These are phyloP conservation scores for Sphaerobolus stellatus DNA, from an alignment of 1,284 basidiomycete genomes.

Conservation along the genomic window DNA sequence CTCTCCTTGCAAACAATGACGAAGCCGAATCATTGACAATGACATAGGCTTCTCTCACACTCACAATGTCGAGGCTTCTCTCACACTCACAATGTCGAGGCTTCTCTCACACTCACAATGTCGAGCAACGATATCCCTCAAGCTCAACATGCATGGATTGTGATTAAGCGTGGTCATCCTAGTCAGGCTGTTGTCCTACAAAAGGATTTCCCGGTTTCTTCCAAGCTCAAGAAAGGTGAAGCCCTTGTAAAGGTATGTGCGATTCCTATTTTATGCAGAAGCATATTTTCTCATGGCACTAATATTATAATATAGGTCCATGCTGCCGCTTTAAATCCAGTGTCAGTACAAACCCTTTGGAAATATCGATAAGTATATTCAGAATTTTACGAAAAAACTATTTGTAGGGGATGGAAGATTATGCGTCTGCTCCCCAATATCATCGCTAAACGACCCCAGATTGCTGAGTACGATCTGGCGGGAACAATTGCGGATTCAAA, in stretches of 20 bases:
- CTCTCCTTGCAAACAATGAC: too few relatives aligned
- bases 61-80: too few relatives aligned
- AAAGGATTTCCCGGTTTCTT: slow-evolving; percentile 46
- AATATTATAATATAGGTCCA: slow-evolving; percentile 22
- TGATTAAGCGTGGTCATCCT: slow-evolving; percentile 38
- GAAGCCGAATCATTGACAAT: too few relatives aligned
- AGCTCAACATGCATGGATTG: slow-evolving; percentile 36
- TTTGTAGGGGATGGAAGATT: slow-evolving; percentile 52
- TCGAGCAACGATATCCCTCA: slow-evolving; percentile 20
- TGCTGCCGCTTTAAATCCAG: slow-evolving; percentile 67
- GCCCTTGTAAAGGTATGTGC: slow-evolving; percentile 54
- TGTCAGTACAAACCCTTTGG: slow-evolving; percentile 39
- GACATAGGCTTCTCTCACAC: too few relatives aligned
- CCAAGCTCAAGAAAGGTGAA: slow-evolving; percentile 43
- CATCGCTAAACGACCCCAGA: slow-evolving; percentile 47
- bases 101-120: too few relatives aligned
- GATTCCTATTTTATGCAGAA: neutral
- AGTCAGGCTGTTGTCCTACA: slow-evolving; percentile 44
- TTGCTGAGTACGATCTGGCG: slow-evolving; percentile 60
- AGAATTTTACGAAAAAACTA: too few relatives aligned
- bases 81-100: too few relatives aligned
- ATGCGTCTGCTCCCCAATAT: slow-evolving; percentile 53
- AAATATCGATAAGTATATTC: too few relatives aligned
- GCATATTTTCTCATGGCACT: neutral
- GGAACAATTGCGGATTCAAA: slow-evolving; percentile 58